phyloP scores from a whole-genome alignment of 202 grass and related monocot genomes.

The Saccharum hybrid region DNA sequence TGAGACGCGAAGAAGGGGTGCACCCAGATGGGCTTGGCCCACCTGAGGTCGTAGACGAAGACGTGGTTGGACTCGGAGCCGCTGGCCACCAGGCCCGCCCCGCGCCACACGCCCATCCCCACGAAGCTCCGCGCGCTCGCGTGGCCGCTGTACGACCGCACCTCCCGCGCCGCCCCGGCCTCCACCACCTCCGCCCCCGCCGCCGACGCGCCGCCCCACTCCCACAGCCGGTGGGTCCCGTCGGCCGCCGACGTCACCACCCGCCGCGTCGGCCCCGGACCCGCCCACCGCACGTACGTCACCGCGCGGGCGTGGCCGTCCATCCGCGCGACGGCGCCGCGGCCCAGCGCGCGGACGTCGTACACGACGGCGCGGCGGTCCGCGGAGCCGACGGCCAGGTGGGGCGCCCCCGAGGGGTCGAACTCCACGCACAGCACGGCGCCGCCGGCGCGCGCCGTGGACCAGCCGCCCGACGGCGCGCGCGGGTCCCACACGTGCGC shows the following conservation, averaged over 20 bases:
- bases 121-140: slow-evolving; percentile 77
- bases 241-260: slow-evolving; percentile 82
- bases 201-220: neutral
- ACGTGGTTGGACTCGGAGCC: slow-evolving; percentile 89
- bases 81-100: slow-evolving; percentile 61
- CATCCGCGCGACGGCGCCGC: slow-evolving; percentile 58
- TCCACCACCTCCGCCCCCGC: neutral
- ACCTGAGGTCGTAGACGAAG: slow-evolving; percentile 90
- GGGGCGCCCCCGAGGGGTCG: too few species aligned
- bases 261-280: slow-evolving; percentile 15
- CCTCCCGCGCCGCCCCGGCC: slow-evolving; percentile 27
- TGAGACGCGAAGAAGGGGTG: slow-evolving; percentile 41
- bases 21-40: slow-evolving; percentile 83
- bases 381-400: slow-evolving; percentile 68
- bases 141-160: slow-evolving; percentile 82
- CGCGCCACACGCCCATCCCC: slow-evolving; percentile 83
- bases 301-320: slow-evolving; percentile 69
- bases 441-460: slow-evolving; percentile 49
- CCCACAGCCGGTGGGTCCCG: slow-evolving; percentile 80
- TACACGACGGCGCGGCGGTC: slow-evolving; percentile 74
- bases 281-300: slow-evolving; percentile 81
- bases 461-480: slow-evolving; percentile 26
- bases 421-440: slow-evolving; percentile 84
- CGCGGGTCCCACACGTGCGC: slow-evolving; percentile 81
- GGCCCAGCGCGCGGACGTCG: slow-evolving; percentile 68